Evolutionary conservation across 306 rosid species (phyloP), one percentile per base, ranked within the genome.

Genomic region (Pterocarpus macrocarpus): DNA sequence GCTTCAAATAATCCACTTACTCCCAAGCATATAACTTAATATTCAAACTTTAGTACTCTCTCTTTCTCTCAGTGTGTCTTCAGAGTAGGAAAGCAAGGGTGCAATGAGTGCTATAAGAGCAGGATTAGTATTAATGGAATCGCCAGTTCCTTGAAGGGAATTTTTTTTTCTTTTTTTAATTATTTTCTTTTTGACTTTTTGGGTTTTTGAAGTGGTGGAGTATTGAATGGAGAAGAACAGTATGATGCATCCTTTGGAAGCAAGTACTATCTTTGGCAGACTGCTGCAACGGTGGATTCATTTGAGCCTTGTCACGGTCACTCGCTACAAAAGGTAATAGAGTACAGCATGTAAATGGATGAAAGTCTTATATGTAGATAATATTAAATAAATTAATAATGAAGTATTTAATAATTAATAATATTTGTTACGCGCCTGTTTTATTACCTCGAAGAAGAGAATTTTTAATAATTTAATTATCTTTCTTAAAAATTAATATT

Each of bases 111-210:
- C 55, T 49, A 49, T 49, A 12, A 10, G 8, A 50, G 75, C 7
- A 57, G 11, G 32, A 43, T 61, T 9, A 6, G 76, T 38, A 64
- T 32, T 35, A 44, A 69, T 68, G 85, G 97, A 94, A 94, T 94
- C 90, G 55, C 36, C 55, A 83, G 86, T 91, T 92, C 76, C 97
- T 93, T 95, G 75, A 75, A 88, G 65, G 87, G 76, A 90, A 78
- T 73, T 14, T 65, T 30, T 14, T 58, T 39, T 71, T 5, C 2
- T 35, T 58, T 17, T 44, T 34, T 76, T 76, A 43, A 43, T 39
- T 39, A 39, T 3, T 52, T 57, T 66, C 86, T 80, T 87, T 81
- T 83, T 80, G 78, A 66, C 89, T 78, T 88, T 86, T 66, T 75
- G 6, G 41, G 39, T 8, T 64, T 49, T 80, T 34, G 69, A 15